Conservation (phyloP, 306 rosid species). For the Trifolium fragiferum region DNA sequence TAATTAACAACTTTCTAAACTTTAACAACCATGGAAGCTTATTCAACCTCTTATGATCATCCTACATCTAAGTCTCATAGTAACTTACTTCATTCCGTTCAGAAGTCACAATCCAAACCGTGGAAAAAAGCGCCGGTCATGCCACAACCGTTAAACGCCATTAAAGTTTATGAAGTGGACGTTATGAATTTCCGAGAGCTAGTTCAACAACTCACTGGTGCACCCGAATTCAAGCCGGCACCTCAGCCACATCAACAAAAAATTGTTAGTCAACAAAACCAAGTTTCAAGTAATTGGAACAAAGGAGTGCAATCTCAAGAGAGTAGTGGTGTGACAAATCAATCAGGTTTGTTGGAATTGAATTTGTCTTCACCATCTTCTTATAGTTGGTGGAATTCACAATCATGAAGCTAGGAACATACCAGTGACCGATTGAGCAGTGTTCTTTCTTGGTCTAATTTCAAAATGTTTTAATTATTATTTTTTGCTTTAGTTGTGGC, state of each 20-base stretch:
- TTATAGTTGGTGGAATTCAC: conserved; percentile 54
- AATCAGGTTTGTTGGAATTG: conserved; percentile 42
- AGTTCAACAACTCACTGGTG: conserved; percentile 81
- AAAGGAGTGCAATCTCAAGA: conserved; percentile 24
- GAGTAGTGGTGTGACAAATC: background rate
- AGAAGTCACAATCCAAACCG: conserved; percentile 58
- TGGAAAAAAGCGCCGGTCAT: conserved; percentile 68
- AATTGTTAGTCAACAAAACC: conserved; percentile 30
- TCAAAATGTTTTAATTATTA: background rate
- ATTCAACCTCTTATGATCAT: conserved; percentile 41
- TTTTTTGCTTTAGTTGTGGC: background rate
- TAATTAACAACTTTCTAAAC: background rate
- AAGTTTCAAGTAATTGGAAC: conserved; percentile 37
- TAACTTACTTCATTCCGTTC: conserved; percentile 52
- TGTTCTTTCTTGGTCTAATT: background rate
- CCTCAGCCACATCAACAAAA: conserved; percentile 18
- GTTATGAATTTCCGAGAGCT: conserved; percentile 71
- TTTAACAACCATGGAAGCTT: conserved; percentile 51
- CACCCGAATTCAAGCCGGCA: conserved; percentile 59
- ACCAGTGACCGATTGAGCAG: background rate
- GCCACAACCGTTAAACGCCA: conserved; percentile 57
- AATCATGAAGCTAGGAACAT: conserved; percentile 49
- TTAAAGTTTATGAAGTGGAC: conserved; percentile 74
- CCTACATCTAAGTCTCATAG: conserved; percentile 41
- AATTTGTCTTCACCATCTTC: conserved; percentile 60